These are phyloP conservation scores for Alternaria panax DNA, from an alignment of 2,329 filamentous ascomycete genomes.

Conservation along the genomic window DNA sequence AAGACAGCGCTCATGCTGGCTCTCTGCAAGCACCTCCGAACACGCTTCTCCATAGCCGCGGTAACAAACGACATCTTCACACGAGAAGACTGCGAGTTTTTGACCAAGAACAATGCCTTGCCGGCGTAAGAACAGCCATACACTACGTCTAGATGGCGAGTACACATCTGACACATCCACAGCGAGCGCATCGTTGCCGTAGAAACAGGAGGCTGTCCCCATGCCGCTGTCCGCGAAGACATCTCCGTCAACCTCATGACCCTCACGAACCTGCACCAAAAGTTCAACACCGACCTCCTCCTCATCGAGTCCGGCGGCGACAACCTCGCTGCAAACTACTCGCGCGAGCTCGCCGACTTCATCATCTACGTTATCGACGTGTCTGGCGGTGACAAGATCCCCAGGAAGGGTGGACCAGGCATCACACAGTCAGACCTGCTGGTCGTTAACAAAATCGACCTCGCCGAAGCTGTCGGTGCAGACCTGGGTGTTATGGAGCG, in stretches of 20 bases:
- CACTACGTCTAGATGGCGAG: not conserved
- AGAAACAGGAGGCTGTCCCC: constrained; percentile 95
- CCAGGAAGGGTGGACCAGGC: constrained; percentile 91
- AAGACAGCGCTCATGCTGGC: constrained; percentile 97
- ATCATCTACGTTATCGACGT: constrained; percentile 99
- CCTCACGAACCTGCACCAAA: constrained; percentile 83
- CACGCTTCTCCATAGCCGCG: constrained; percentile 84
- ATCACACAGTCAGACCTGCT: constrained; percentile 96
- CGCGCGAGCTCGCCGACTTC: constrained; percentile 90
- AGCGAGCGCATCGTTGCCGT: constrained; percentile 85
- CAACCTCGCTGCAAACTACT: constrained; percentile 97
- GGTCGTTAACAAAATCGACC: constrained; percentile 96
- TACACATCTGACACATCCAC: not conserved
- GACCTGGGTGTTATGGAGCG: constrained; percentile 94
- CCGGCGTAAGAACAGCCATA: constrained; percentile 60
- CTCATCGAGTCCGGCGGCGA: constrained; percentile 96
- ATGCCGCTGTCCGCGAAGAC: constrained; percentile 96
- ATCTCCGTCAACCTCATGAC: constrained; percentile 93
- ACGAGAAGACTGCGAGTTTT: constrained; percentile 95
- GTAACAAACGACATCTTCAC: constrained; percentile 99
- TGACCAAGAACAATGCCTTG: constrained; percentile 84
- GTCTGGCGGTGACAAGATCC: constrained; percentile 94
- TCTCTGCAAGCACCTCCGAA: constrained; percentile 83
- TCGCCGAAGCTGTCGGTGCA: constrained; percentile 88
- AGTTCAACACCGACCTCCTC: constrained; percentile 82